Evolutionary conservation across 2,329 filamentous ascomycete genomes (phyloP).

Genomic region (Camillea tinctor): DNA sequence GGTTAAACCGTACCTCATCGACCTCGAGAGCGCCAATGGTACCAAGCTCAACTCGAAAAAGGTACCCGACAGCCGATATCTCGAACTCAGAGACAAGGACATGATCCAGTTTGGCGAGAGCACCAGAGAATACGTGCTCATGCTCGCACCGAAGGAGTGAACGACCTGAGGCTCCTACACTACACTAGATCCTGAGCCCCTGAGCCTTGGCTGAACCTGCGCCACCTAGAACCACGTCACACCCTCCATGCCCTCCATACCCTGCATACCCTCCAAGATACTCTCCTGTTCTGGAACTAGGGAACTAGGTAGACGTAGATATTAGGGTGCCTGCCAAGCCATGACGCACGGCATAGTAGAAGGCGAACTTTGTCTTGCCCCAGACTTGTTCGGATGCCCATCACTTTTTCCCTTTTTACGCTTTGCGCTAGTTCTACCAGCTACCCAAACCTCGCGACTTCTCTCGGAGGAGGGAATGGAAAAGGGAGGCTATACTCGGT

Average conservation of each 20-base stretch:
- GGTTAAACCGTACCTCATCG: slow-evolving; percentile 86
- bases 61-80: slow-evolving; percentile 73
- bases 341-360: neutral
- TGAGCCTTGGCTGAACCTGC: neutral
- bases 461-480: slow-evolving; percentile 3
- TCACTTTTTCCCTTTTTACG: neutral
- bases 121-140: slow-evolving; percentile 91
- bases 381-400: neutral
- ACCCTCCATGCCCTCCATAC: neutral
- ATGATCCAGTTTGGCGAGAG: slow-evolving; percentile 85
- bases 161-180: neutral
- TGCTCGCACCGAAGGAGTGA: slow-evolving; percentile 63
- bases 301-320: no score
- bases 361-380: neutral
- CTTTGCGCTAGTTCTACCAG: slow-evolving; percentile 3
- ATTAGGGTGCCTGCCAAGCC: neutral
- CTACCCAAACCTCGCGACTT: neutral
- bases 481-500: slow-evolving; percentile 28
- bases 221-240: neutral
- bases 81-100: slow-evolving; percentile 87
- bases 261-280: neutral
- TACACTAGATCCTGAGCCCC: no score
- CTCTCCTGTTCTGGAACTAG: neutral
- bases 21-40: slow-evolving; percentile 91
- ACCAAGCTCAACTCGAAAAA: slow-evolving; percentile 76